A percentile compares a stretch with the other conserved stretches of the same genome.
Conservation (phyloP, 305 asterid genomes). For the Fraxinus sp. region DNA sequence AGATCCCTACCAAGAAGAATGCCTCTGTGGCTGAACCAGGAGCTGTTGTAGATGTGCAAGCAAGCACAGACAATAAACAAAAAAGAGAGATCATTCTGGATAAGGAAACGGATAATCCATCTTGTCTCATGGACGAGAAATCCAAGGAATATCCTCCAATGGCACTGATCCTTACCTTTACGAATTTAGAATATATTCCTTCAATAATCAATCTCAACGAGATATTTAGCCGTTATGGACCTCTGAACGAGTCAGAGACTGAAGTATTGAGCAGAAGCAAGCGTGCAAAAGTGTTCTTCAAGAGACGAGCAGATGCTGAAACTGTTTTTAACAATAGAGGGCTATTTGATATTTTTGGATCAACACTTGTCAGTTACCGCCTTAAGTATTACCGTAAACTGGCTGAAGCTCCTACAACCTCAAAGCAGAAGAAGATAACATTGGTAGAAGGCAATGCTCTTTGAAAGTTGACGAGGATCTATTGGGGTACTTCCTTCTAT, state of each 20-base stretch:
- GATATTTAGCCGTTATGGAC: conserved; percentile 37
- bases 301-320: conserved; percentile 35
- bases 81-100: conserved; percentile 16
- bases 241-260: conserved; percentile 35
- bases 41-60: conserved; percentile 14
- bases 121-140: conserved; percentile 24
- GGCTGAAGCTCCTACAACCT: conserved; percentile 21
- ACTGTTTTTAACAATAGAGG: conserved; percentile 43
- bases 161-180: conserved; percentile 35
- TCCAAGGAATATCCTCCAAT: conserved; percentile 39
- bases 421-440: conserved; percentile 16
- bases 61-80: conserved; percentile 25
- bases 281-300: conserved; percentile 37
- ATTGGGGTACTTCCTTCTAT: conserved; percentile 5
- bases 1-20: conserved; percentile 23
- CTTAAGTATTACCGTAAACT: conserved; percentile 30
- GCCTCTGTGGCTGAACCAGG: conserved; percentile 23
- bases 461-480: conserved; percentile 1
- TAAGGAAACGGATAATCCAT: conserved; percentile 23
- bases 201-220: conserved; percentile 31
- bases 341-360: conserved; percentile 38
- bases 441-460: conserved; percentile 1
- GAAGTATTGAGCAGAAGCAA: conserved; percentile 36
- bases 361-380: conserved; percentile 43
- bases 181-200: conserved; percentile 34